A percentile compares a stretch with the other conserved stretches of the same genome.
Conservation (phyloP, 1,139 yeast genomes). For the Scheffersomyces stambukii region DNA sequence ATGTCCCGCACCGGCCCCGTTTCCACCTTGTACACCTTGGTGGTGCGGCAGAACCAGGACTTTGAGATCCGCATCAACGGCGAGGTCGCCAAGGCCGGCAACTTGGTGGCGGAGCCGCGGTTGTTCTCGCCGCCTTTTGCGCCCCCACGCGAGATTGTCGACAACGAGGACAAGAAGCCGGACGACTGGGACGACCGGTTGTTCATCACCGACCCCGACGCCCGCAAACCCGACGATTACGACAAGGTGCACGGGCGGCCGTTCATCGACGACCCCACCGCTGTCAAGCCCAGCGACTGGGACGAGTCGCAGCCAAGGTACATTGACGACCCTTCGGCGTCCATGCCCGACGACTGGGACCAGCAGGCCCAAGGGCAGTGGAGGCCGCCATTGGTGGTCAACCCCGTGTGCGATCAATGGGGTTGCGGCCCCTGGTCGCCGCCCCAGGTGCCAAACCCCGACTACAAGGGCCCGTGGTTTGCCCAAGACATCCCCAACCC, state of each 20-base stretch:
- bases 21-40: slow-evolving; percentile 69
- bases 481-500: slow-evolving; percentile 72
- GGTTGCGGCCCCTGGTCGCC: slow-evolving; percentile 74
- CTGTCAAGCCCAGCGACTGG: slow-evolving; percentile 74
- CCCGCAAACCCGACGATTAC: slow-evolving; percentile 75
- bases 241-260: slow-evolving; percentile 58
- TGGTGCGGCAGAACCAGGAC: slow-evolving; percentile 58
- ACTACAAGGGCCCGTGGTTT: slow-evolving; percentile 74
- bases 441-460: slow-evolving; percentile 62
- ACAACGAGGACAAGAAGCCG: slow-evolving; percentile 64
- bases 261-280: slow-evolving; percentile 61
- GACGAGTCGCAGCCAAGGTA: slow-evolving; percentile 55
- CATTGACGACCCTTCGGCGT: slow-evolving; percentile 60
- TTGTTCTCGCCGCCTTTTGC: slow-evolving; percentile 58
- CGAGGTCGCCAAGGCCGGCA: slow-evolving; percentile 65
- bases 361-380: slow-evolving; percentile 90
- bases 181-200: slow-evolving; percentile 71
- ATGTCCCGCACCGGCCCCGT: slow-evolving; percentile 56
- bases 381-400: slow-evolving; percentile 62
- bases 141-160: slow-evolving; percentile 62
- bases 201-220: slow-evolving; percentile 62
- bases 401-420: slow-evolving; percentile 61
- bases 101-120: slow-evolving; percentile 45
- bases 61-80: slow-evolving; percentile 85
- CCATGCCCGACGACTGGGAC: slow-evolving; percentile 67